Conservation (phyloP, 2,329 filamentous ascomycete species). For the Verticillium klebahnii region DNA sequence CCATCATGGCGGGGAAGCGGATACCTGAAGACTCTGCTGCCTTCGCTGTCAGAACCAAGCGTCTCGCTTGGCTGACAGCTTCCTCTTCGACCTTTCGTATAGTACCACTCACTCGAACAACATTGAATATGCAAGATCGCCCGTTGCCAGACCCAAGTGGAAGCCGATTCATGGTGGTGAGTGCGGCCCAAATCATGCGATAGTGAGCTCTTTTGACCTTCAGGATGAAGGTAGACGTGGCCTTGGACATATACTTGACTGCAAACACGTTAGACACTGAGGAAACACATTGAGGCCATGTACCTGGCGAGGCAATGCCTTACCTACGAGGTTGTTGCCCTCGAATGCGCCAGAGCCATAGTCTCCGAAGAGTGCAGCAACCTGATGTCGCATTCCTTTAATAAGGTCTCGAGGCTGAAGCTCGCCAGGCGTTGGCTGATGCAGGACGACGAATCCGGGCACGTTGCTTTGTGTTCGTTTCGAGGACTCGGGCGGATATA, state of each 20-base stretch:
- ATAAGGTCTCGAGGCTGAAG: slow-evolving; percentile 63
- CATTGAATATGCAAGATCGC: slow-evolving; percentile 70
- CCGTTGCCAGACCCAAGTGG: slow-evolving; percentile 48
- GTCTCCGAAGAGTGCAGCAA: slow-evolving; percentile 77
- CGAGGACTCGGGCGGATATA: slow-evolving; percentile 65
- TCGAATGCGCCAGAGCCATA: slow-evolving; percentile 76
- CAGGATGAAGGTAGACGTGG: slow-evolving; percentile 93
- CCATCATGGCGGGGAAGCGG: neutral
- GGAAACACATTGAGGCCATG: neutral
- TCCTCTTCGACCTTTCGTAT: slow-evolving; percentile 91
- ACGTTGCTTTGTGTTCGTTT: slow-evolving; percentile 29
- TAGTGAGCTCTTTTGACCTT: slow-evolving; percentile 78
- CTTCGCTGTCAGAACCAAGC: slow-evolving; percentile 64
- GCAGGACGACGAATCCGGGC: slow-evolving; percentile 65
- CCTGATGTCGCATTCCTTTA: slow-evolving; percentile 64
- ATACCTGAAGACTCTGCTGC: slow-evolving; percentile 62
- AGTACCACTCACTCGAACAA: slow-evolving; percentile 85
- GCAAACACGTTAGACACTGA: slow-evolving; percentile 15
- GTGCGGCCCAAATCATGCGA: slow-evolving; percentile 81
- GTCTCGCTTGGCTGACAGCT: slow-evolving; percentile 72
- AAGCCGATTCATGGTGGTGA: slow-evolving; percentile 73
- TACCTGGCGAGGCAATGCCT: neutral
- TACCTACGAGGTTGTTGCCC: slow-evolving; percentile 61
- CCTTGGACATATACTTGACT: slow-evolving; percentile 90
- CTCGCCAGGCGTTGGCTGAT: slow-evolving; percentile 70